phyloP scores from a whole-genome alignment of 2,329 filamentous ascomycete genomes.

The Exophiala alcalophila region DNA sequence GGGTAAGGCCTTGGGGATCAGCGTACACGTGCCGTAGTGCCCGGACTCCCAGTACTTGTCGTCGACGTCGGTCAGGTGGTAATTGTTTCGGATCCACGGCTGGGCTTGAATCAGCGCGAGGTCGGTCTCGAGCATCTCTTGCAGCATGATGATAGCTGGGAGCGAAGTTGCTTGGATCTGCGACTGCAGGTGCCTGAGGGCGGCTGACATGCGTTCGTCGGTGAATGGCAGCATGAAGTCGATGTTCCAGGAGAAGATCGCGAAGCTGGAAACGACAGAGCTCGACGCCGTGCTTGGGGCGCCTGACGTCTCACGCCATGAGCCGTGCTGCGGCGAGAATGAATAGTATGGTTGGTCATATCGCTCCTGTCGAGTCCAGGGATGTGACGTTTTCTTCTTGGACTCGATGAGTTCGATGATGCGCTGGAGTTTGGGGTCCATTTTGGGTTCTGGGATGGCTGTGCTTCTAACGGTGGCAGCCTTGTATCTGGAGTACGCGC shows the following conservation, averaged over 20 bases:
- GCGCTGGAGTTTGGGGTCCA: constrained; percentile 22
- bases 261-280: constrained; percentile 24
- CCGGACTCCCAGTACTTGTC: constrained; percentile 44
- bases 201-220: constrained; percentile 42
- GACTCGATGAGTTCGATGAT: constrained; percentile 27
- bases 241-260: constrained; percentile 50
- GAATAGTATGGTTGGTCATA: constrained; percentile 29
- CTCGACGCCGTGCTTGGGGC: neutral
- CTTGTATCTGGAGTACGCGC: too few species aligned
- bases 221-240: constrained; percentile 43
- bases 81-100: constrained; percentile 49
- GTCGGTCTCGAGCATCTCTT: constrained; percentile 52
- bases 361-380: constrained; percentile 29
- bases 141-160: constrained; percentile 49
- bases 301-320: constrained; percentile 19
- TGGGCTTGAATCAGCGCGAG: constrained; percentile 44
- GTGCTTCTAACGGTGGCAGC: neutral
- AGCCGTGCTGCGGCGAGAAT: constrained; percentile 18
- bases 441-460: constrained; percentile 2
- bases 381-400: constrained; percentile 25
- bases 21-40: constrained; percentile 53
- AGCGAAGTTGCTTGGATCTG: constrained; percentile 30
- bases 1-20: constrained; percentile 49
- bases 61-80: constrained; percentile 50
- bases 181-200: constrained; percentile 39